phyloP scores from a whole-genome alignment of 164 flowering plant genomes.

The Malania oleifera region DNA sequence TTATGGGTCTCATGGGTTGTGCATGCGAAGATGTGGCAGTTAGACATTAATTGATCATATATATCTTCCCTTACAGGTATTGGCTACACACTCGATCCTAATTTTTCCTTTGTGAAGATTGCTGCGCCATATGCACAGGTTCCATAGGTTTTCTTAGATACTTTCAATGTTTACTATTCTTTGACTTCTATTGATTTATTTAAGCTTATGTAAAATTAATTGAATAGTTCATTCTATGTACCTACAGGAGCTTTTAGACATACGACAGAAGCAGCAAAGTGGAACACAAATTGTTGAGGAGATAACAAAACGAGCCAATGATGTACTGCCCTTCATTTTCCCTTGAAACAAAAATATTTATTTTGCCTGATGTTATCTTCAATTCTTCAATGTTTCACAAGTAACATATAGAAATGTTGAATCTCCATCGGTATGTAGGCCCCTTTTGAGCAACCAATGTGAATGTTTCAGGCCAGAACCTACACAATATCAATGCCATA shows the following conservation, averaged over 20 bases:
- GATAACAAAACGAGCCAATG: slow-evolving; percentile 77
- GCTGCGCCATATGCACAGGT: slow-evolving; percentile 99
- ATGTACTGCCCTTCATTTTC: slow-evolving; percentile 44
- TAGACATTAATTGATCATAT: no score
- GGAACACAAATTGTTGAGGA: slow-evolving; percentile 72
- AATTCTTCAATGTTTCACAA: neutral
- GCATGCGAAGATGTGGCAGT: no score
- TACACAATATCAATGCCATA: slow-evolving; percentile 87
- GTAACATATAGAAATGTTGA: no score
- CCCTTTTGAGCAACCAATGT: slow-evolving; percentile 2
- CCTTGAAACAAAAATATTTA: no score
- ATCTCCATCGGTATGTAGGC: neutral
- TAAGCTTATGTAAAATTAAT: neutral
- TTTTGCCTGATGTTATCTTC: slow-evolving; percentile 4
- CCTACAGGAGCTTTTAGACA: slow-evolving; percentile 74
- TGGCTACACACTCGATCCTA: slow-evolving; percentile 72
- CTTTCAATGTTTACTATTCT: neutral
- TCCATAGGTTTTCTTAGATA: slow-evolving; percentile 1
- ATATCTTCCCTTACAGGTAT: slow-evolving; percentile 53
- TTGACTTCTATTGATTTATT: neutral
- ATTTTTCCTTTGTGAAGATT: slow-evolving; percentile 82
- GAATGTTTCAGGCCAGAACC: slow-evolving; percentile 63
- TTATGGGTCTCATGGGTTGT: no score
- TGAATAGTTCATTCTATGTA: neutral
- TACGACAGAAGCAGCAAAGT: slow-evolving; percentile 41